Evolutionary conservation across 2,329 filamentous ascomycete genomes (phyloP), one percentile per base, ranked within the genome.

Genomic region (Ophiosphaerella herpotricha): DNA sequence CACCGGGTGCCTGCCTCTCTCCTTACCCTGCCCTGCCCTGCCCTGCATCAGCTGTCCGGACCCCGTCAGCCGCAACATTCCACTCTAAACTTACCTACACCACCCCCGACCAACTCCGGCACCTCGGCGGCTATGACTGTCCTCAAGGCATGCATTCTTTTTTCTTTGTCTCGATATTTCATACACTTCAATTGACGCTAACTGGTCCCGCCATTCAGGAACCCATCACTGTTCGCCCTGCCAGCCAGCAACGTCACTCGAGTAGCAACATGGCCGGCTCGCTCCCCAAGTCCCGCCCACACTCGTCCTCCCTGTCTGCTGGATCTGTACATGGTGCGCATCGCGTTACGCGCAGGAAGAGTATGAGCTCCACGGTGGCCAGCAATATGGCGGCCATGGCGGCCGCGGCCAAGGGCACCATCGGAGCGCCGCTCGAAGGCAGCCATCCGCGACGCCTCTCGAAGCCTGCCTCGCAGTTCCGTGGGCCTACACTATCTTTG

Each of bases 331-430:
- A 92, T 78, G 78, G 86, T 63, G 87, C 85, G 73, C 89, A 96
- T 75, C 89, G 94, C 63, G 85, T 97, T 61, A 91, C 90, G 64
- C 90, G 93, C 67, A 86, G 94, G 66, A 97, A 97, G 83, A 97
- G 92, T 76, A 91, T 96, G 71, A 86, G 84, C 70, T 91, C 90
- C 54, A 88, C 85, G 58, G 84, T 87, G 39, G 82, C 81, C 40
- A 82, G 84, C 72, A 92, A 89, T 74, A 85, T 88, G 39, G 87
- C 89, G 14, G 90, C 89, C 46, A 78, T 93, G 55, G 88, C 89
- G 29, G 87, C 87, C 11, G 89, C 87, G 1, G 74, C 75, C 43
- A 85, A 85, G 67, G 88, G 89, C 69, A 80, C 79, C 44, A 77
- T 77, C 52, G 85, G 87, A 60, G 82, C 83, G 52, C 80, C 80